Base-by-base conservation (phyloP, 495 filamentous ascomycete genomes). In the Trichoderma virens region DNA sequence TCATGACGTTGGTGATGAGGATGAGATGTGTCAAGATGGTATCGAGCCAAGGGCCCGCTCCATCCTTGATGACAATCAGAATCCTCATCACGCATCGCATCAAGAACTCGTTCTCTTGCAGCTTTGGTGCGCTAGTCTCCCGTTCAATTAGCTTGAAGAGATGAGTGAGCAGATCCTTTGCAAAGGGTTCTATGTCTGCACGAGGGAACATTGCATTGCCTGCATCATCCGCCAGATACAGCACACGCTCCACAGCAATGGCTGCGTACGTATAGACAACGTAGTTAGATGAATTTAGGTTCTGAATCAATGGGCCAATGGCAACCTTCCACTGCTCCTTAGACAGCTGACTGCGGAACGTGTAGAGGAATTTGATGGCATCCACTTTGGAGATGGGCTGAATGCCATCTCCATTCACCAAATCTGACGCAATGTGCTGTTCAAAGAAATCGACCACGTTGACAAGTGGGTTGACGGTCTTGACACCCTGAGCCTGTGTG, bases 41-140 rank as follows among this genome's bases (percentile, higher is more conserved):
- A 67, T 96, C 91, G 3, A 85, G 81, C 62, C 90, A 81, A n/a
- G 85, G 79, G 31, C 85, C 70, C 16, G 91, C 81, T 59, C 85
- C 84, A 23, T 96, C 93, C 71, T 87, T 89, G 72, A 97, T 88
- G 64, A 97, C 91, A 66, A 98, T 90, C 64, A 99, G 79, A 9
- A 98, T 92, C 62, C 95, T 83, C 95, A 99, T 99, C 31, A 97
- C 89, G 73, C 95, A 98, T 62, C 89, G 88, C 92, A 99, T 97
- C 66, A 99, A 76, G 73, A 97, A 99, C 72, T 99, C 95, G 70
- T 99, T 98, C 75, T 99, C 95, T 72, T 98, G 94, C 64, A 98
- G 86, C 81, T 97, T 98, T 67, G 93, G 85, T 25, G 95, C 88
- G 11, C 87, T 86, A 0, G 80, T 76, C 66, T 96, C 86, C 65